Conservation (phyloP, 2,329 filamentous ascomycete species). For the Monosporascus ibericus region DNA sequence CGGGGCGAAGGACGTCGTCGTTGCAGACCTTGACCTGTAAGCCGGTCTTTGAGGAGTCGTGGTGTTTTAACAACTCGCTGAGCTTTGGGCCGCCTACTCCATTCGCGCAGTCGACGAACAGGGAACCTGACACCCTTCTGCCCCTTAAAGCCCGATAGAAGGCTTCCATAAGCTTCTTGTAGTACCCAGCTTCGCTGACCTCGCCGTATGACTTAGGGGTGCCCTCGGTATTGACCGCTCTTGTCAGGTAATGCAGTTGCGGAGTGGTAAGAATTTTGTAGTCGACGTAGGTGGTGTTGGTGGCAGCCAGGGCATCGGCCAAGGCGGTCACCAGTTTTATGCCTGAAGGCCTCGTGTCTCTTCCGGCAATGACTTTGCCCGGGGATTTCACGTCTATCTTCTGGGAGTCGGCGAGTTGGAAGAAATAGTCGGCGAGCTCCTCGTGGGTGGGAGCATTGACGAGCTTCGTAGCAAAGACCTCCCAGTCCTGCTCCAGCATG, state of each 20-base stretch:
- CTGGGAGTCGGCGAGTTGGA: conserved; percentile 66
- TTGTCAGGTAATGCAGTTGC: conserved; percentile 95
- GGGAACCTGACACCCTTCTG: conserved; percentile 63
- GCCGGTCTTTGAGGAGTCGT: conserved; percentile 63
- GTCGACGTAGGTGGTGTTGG: conserved; percentile 69
- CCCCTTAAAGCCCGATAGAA: conserved; percentile 79
- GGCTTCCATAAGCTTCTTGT: conserved; percentile 80
- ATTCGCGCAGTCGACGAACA: conserved; percentile 93
- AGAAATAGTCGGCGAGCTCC: conserved; percentile 69
- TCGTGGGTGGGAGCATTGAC: conserved; percentile 78
- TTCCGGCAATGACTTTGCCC: conserved; percentile 79
- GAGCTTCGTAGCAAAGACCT: conserved; percentile 77
- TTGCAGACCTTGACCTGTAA: conserved; percentile 85
- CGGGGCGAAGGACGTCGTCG: conserved; percentile 85
- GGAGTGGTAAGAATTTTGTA: conserved; percentile 91
- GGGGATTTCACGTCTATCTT: conserved; percentile 66
- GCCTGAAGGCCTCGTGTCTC: conserved; percentile 90
- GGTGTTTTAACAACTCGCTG: conserved; percentile 74
- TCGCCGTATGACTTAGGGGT: conserved; percentile 84
- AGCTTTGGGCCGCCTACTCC: conserved; percentile 93
- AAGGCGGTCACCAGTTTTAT: conserved; percentile 75
- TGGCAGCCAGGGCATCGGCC: conserved; percentile 71
- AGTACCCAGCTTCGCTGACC: conserved; percentile 86
- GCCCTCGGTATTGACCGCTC: conserved; percentile 87
- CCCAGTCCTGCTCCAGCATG: conserved; percentile 96